Conservation (phyloP, 495 filamentous ascomycete species). For the Xylaria venustula region DNA sequence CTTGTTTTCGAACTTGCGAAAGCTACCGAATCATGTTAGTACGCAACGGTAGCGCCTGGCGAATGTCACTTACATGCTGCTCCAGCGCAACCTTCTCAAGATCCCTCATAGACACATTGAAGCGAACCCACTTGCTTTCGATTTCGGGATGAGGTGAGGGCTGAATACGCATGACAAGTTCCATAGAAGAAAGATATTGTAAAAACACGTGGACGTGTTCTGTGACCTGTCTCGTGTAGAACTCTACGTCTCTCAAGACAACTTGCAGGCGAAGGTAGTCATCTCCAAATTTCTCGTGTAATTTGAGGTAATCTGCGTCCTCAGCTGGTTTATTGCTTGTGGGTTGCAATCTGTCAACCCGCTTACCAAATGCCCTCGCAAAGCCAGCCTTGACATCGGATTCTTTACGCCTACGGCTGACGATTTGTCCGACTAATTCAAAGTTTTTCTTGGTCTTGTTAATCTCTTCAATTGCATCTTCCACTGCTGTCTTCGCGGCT, state of each 20-base stretch:
- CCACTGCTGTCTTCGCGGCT: slow-evolving; percentile 61
- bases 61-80: slow-evolving; percentile 70
- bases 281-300: slow-evolving; percentile 77
- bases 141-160: slow-evolving; percentile 70
- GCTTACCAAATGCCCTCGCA: slow-evolving; percentile 81
- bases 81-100: slow-evolving; percentile 73
- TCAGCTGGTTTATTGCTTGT: slow-evolving; percentile 69
- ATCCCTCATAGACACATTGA: slow-evolving; percentile 77
- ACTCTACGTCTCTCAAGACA: slow-evolving; percentile 84
- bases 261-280: slow-evolving; percentile 88
- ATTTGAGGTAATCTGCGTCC: slow-evolving; percentile 72
- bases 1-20: slow-evolving; percentile 69
- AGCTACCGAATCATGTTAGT: slow-evolving; percentile 49
- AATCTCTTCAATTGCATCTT: slow-evolving; percentile 74
- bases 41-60: not conserved
- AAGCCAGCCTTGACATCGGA: slow-evolving; percentile 81
- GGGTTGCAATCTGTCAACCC: slow-evolving; percentile 67
- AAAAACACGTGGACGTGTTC: slow-evolving; percentile 71
- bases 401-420: slow-evolving; percentile 82
- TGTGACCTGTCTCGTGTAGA: slow-evolving; percentile 71
- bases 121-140: slow-evolving; percentile 87
- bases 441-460: slow-evolving; percentile 91
- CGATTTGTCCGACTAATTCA: slow-evolving; percentile 83
- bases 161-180: slow-evolving; percentile 58
- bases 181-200: slow-evolving; percentile 67